Evolutionary conservation across 106 monocot species (phyloP).

Genomic region (Phalaenopsis equestris): DNA sequence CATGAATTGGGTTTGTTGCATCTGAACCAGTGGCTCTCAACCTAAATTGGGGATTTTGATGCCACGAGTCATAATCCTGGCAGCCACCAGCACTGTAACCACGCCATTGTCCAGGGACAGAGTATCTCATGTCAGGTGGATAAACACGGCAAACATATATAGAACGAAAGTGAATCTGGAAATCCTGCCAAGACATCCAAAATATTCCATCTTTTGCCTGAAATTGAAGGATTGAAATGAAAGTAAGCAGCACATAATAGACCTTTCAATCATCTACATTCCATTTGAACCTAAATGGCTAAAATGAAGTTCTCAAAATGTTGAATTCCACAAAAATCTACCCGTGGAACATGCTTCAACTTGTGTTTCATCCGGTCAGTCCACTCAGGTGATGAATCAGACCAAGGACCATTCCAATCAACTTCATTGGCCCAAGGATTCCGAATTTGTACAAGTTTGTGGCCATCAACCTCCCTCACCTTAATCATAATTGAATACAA

Average conservation of each 20-base stretch:
- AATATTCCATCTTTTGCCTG: slow-evolving; percentile 97
- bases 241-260: neutral
- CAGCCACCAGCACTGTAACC: slow-evolving; percentile 97
- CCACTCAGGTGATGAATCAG: slow-evolving; percentile 94
- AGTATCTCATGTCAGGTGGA: slow-evolving; percentile 91
- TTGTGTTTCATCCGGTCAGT: slow-evolving; percentile 97
- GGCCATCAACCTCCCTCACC: slow-evolving; percentile 94
- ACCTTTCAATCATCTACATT: neutral
- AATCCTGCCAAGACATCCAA: slow-evolving; percentile 99
- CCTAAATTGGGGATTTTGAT: slow-evolving; percentile 94
- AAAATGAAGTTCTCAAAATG: neutral
- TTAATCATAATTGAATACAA: slow-evolving; percentile 14
- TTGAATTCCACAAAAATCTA: slow-evolving; percentile 5
- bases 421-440: slow-evolving; percentile 99
- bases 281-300: neutral
- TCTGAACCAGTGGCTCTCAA: slow-evolving; percentile 61
- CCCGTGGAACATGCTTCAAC: slow-evolving; percentile 88
- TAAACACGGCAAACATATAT: slow-evolving; percentile 97
- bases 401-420: slow-evolving; percentile 99
- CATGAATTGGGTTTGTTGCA: slow-evolving; percentile 74
- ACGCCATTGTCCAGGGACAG: slow-evolving; percentile 91
- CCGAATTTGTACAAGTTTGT: slow-evolving; percentile 94
- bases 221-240: neutral
- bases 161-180: slow-evolving; percentile 96
- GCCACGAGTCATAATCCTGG: slow-evolving; percentile 98